A percentile compares a stretch with the other conserved stretches of the same genome.
phyloP scores from a whole-genome alignment of 495 filamentous ascomycete genomes.

The Xylaria longipes region DNA sequence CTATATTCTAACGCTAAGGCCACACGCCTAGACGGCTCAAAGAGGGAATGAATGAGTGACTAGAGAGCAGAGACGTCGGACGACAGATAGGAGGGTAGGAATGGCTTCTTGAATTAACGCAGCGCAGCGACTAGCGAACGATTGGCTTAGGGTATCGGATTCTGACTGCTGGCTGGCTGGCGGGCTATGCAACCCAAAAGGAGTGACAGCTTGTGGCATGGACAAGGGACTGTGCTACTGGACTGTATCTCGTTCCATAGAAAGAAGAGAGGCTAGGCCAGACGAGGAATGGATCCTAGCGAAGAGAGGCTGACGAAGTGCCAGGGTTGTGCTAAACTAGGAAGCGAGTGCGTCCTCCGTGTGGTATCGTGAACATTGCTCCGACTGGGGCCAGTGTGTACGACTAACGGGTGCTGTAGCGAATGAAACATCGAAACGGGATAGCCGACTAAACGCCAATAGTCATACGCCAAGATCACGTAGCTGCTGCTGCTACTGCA shows the following conservation, averaged over 20 bases:
- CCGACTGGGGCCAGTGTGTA: neutral
- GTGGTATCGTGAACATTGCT: constrained; percentile 20
- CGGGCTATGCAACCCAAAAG: constrained; percentile 41
- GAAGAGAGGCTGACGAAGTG: constrained; percentile 28
- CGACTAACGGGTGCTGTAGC: constrained; percentile 18
- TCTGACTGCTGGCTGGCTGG: constrained; percentile 34
- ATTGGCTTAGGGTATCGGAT: constrained; percentile 41
- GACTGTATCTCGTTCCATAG: constrained; percentile 9
- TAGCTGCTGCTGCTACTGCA: neutral
- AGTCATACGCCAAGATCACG: constrained; percentile 28
- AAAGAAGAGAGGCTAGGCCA: constrained; percentile 31
- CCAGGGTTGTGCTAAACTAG: constrained; percentile 20
- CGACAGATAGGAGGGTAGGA: constrained; percentile 32
- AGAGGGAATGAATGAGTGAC: constrained; percentile 37
- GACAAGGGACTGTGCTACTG: neutral
- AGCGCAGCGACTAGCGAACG: constrained; percentile 34
- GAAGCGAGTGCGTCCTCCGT: neutral
- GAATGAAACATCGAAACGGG: constrained; percentile 21
- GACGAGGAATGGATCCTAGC: constrained; percentile 28
- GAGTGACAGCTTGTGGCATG: constrained; percentile 30
- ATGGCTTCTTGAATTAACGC: constrained; percentile 39
- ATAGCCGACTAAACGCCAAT: constrained; percentile 21
- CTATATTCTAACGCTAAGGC: constrained; percentile 35
- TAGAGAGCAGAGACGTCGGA: constrained; percentile 33
- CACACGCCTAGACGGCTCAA: constrained; percentile 34